Conservation (phyloP, 306 rosid genomes). For the Cucurbita ficifolia region DNA sequence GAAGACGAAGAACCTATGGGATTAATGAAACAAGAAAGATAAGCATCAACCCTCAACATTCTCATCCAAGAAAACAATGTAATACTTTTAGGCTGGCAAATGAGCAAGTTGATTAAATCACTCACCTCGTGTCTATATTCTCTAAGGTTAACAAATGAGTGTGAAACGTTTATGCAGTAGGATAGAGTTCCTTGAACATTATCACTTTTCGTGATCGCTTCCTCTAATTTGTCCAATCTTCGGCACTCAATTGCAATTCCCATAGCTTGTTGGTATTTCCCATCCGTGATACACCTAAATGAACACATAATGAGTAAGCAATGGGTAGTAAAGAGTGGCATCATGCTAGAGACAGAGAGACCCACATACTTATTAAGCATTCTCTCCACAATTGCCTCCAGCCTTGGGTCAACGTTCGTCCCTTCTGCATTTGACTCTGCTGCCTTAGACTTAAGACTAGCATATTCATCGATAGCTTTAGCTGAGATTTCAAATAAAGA, state of each 20-base stretch:
- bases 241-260: constrained; percentile 96
- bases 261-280: constrained; percentile 95
- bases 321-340: not conserved
- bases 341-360: not conserved
- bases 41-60: not conserved
- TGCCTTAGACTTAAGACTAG: constrained; percentile 67
- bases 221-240: constrained; percentile 95
- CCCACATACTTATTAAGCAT: constrained; percentile 79
- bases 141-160: constrained; percentile 79
- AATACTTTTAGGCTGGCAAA: not conserved
- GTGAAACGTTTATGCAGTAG: constrained; percentile 80
- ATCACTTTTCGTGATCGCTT: constrained; percentile 92
- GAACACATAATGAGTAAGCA: constrained; percentile 5
- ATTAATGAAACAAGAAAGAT: constrained; percentile 11
- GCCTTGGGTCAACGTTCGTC: constrained; percentile 55
- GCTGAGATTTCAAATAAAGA: constrained; percentile 45
- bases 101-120: not conserved
- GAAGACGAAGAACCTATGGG: constrained; percentile 72
- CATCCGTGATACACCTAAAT: constrained; percentile 78
- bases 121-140: constrained; percentile 90
- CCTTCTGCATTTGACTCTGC: constrained; percentile 56
- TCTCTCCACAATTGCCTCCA: constrained; percentile 96
- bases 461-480: constrained; percentile 93
- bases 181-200: constrained; percentile 79
- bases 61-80: not conserved